Evolutionary conservation across 441 rosid genomes (phyloP).

Genomic region (Populus hybrid): DNA sequence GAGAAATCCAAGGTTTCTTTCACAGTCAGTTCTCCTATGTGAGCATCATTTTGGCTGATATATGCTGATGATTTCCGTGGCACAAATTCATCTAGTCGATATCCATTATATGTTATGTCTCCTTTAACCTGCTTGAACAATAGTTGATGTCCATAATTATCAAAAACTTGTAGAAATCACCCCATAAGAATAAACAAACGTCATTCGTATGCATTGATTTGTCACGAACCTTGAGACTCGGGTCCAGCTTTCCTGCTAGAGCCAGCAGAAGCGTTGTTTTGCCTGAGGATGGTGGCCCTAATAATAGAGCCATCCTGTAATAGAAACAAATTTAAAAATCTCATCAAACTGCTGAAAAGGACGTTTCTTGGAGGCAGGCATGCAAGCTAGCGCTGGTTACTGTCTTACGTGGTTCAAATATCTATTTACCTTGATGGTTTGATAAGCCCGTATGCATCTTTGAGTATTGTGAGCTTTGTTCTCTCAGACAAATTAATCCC

Average conservation of each 20-base stretch:
- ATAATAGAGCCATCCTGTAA: constrained; percentile 48
- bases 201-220: not conserved
- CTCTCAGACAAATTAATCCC: constrained; percentile 51
- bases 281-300: constrained; percentile 33
- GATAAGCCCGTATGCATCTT: constrained; percentile 63
- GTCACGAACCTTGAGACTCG: constrained; percentile 35
- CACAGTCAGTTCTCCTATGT: constrained; percentile 27
- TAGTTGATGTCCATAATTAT: not conserved
- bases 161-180: not conserved
- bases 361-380: too few species aligned
- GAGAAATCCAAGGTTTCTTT: constrained; percentile 31
- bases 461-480: constrained; percentile 51
- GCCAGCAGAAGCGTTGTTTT: constrained; percentile 32
- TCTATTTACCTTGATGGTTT: constrained; percentile 52
- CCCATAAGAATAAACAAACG: not conserved
- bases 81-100: constrained; percentile 24
- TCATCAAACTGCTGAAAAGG: too few species aligned
- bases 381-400: too few species aligned
- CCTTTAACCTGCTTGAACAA: constrained; percentile 44
- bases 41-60: constrained; percentile 33
- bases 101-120: constrained; percentile 26
- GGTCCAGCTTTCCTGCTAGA: constrained; percentile 51
- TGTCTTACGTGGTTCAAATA: not conserved
- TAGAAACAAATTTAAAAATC: not conserved
- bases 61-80: constrained; percentile 30